phyloP scores from a whole-genome alignment of 1,139 yeast species.

The Geotrichum carabidarum region DNA sequence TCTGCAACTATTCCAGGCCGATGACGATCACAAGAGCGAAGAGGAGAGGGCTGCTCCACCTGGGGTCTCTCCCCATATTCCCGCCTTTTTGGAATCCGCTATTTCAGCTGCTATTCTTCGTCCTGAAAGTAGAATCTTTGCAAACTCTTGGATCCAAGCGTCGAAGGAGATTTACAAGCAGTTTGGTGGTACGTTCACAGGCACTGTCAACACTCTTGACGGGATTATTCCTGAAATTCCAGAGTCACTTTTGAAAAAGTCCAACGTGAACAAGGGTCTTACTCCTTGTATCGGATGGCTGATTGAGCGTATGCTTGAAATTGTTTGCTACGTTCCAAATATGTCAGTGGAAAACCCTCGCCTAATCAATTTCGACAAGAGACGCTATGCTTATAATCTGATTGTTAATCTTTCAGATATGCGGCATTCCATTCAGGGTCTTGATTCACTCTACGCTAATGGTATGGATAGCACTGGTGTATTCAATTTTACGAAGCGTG shows the following conservation, averaged over 20 bases:
- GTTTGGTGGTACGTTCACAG: constrained; percentile 20
- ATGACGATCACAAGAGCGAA: constrained; percentile 29
- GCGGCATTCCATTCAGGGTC: constrained; percentile 24
- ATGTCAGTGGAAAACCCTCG: constrained; percentile 55
- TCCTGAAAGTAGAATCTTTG: constrained; percentile 72
- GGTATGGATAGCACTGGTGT: constrained; percentile 25
- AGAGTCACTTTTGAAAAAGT: constrained; percentile 14
- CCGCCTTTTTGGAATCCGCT: constrained; percentile 83
- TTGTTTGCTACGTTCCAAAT: constrained; percentile 63
- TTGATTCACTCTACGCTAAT: constrained; percentile 14
- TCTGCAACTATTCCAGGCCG: constrained; percentile 49
- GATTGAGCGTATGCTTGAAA: constrained; percentile 55
- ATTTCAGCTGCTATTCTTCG: constrained; percentile 67
- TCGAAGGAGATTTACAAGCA: constrained; percentile 37
- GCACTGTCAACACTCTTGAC: constrained; percentile 23
- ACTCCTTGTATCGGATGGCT: constrained; percentile 89
- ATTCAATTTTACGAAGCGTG: constrained; percentile 20
- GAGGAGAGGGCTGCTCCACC: constrained; percentile 22
- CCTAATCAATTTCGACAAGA: constrained; percentile 62
- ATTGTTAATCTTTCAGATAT: constrained; percentile 48
- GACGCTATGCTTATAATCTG: constrained; percentile 55
- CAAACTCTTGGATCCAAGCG: constrained; percentile 63
- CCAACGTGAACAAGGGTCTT: constrained; percentile 32
- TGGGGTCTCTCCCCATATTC: constrained; percentile 53
- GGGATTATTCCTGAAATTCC: constrained; percentile 41